Evolutionary conservation across 305 asterid species (phyloP), one percentile per base, ranked within the genome.

Genomic region (Plantago rigida): DNA sequence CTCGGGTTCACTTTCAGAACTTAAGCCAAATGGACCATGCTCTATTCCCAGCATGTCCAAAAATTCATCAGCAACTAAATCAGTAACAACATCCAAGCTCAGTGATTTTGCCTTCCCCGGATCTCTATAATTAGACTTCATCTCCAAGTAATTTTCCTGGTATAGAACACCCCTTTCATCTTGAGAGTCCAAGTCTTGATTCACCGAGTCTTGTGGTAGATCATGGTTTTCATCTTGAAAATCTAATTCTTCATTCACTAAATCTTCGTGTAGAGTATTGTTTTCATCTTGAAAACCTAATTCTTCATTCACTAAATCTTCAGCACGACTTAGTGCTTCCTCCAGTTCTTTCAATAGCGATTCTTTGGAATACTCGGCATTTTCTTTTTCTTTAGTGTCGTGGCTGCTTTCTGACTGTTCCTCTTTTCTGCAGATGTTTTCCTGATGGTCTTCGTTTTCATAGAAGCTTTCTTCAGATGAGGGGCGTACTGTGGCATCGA

Each of bases 1-100:
- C 51, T 84, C 96, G 0, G 99, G 89, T 71, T 92, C 99, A 56
- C 96, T 86, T 78, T 83, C 96, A 34, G 94, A 86, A 77, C 87
- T 87, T 69, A 77, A 72, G 74, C 89, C 85, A 62, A 76, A 67
- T 63, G 91, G 94, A 68, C 89, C 79, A 36, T 83, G 81, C 75
- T 86, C 90, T 63, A 89, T 75, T 36, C 95, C 99, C 60, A 92
- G 80, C 87, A 85, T 79, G 55, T 84, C 85, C 78, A 92, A 60
- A 91, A 92, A 89, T 69, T 92, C 99, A 71, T 66, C 70, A 24
- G 97, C 97, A 47, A 83, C 87, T 6, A 74, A 75, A 51, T 83
- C 87, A 29, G 80, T 66, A 63, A 60, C 76, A 70, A 80, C 85
- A 65, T 86, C 97, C 72, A 85, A 55, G 77, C 75, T 73, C 65